Percentiles rank a stretch among this genome's conserved stretches.
Evolutionary conservation across 2,329 filamentous ascomycete genomes (phyloP).

Genomic region (Fusarium haematococcum): DNA sequence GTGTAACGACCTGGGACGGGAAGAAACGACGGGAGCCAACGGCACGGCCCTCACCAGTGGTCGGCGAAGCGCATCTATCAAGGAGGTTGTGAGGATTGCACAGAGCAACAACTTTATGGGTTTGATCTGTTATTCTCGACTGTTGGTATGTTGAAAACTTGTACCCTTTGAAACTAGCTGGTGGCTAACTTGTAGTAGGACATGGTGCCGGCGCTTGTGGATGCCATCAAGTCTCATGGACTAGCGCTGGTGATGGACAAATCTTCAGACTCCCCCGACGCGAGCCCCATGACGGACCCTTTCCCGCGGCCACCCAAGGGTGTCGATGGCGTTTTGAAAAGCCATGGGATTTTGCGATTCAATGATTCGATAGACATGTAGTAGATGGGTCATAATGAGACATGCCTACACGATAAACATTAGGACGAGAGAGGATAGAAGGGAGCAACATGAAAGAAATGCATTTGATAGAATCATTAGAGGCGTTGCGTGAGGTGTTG

Average conservation of each 20-base stretch:
- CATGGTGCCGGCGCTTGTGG: conserved; percentile 90
- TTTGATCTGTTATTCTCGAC: conserved; percentile 85
- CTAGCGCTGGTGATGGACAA: conserved; percentile 92
- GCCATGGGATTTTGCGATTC: conserved; percentile 89
- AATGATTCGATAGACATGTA: conserved; percentile 88
- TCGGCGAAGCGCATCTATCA: conserved; percentile 84
- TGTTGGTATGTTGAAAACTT: conserved; percentile 73
- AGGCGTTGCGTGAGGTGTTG: not conserved
- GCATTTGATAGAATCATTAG: conserved; percentile 20
- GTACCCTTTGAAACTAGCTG: not conserved
- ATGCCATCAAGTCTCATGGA: conserved; percentile 94
- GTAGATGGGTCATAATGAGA: conserved; percentile 51
- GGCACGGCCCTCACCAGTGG: conserved; percentile 67
- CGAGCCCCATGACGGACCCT: conserved; percentile 57
- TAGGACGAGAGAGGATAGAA: conserved; percentile 31
- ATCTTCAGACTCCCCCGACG: conserved; percentile 67
- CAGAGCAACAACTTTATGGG: conserved; percentile 99
- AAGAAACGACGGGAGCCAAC: conserved; percentile 57
- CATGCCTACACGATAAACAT: conserved; percentile 31
- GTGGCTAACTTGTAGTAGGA: conserved; percentile 65
- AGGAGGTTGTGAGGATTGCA: conserved; percentile 92
- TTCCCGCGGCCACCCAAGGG: conserved; percentile 78
- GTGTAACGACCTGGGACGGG: conserved; percentile 88
- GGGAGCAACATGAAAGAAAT: conserved; percentile 6
- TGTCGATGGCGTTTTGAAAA: conserved; percentile 87